Conservation (phyloP, 495 filamentous ascomycete genomes). For the Penicillium paxilli region DNA sequence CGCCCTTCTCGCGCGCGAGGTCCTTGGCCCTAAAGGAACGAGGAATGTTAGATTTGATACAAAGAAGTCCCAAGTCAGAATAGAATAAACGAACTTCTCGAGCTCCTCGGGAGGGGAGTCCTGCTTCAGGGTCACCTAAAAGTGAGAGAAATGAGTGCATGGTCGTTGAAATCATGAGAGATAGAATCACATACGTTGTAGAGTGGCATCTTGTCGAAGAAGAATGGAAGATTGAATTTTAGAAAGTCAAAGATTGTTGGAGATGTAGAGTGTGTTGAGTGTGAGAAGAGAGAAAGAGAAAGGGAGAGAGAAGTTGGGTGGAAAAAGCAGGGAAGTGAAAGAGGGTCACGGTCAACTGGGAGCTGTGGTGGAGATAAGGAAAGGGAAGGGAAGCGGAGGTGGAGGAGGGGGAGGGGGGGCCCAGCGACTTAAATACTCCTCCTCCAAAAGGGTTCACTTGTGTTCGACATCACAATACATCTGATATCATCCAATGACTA, state of each 20-base stretch:
- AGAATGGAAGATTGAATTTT: neutral
- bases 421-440: slow-evolving; percentile 16
- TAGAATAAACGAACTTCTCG: slow-evolving; percentile 50
- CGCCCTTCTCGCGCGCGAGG: slow-evolving; percentile 65
- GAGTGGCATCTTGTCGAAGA: slow-evolving; percentile 58
- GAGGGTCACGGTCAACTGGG: too few species aligned
- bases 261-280: neutral
- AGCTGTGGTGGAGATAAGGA: slow-evolving; percentile 11
- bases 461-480: too few species aligned
- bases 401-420: slow-evolving; percentile 11
- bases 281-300: neutral
- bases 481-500: too few species aligned
- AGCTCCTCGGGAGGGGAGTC: slow-evolving; percentile 60
- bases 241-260: neutral
- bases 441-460: too few species aligned
- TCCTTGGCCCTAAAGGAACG: slow-evolving; percentile 65
- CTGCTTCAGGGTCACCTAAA: slow-evolving; percentile 77
- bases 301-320: neutral
- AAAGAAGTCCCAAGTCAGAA: neutral
- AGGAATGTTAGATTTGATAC: slow-evolving; percentile 5
- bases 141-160: slow-evolving; percentile 19
- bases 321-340: neutral
- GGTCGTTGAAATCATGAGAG: neutral
- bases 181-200: slow-evolving; percentile 59
- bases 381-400: slow-evolving; percentile 9